phyloP scores from a whole-genome alignment of 768 basidiomycete species.

The Suillus occidentalis region DNA sequence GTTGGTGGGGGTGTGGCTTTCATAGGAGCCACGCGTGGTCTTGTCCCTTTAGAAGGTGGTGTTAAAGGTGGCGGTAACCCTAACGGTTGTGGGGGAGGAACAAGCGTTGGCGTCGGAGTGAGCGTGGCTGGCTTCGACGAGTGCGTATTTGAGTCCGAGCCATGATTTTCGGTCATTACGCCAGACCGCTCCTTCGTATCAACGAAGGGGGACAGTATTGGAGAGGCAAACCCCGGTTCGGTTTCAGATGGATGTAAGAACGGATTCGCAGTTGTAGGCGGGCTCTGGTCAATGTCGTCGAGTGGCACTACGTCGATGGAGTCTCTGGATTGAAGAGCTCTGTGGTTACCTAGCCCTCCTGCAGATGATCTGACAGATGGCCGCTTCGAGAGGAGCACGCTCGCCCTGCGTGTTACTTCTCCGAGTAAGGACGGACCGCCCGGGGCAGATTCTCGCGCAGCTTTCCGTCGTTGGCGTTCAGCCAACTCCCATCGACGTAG shows the following conservation, averaged over 20 bases:
- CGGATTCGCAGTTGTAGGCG: slow-evolving; percentile 48
- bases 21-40: slow-evolving; percentile 36
- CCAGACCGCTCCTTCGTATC: slow-evolving; percentile 32
- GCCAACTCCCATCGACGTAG: slow-evolving; percentile 76
- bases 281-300: slow-evolving; percentile 45
- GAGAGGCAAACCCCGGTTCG: not conserved
- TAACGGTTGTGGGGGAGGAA: slow-evolving; percentile 56
- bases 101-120: slow-evolving; percentile 22
- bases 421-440: slow-evolving; percentile 47
- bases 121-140: slow-evolving; percentile 20
- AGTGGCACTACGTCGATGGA: slow-evolving; percentile 56
- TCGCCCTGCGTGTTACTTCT: slow-evolving; percentile 59
- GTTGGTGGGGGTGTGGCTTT: slow-evolving; percentile 35
- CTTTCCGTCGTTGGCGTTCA: slow-evolving; percentile 74
- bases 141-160: not conserved
- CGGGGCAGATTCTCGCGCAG: slow-evolving; percentile 56
- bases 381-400: slow-evolving; percentile 52
- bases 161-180: slow-evolving; percentile 16
- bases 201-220: slow-evolving; percentile 34
- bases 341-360: slow-evolving; percentile 39
- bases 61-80: slow-evolving; percentile 61
- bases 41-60: slow-evolving; percentile 46
- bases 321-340: slow-evolving; percentile 51
- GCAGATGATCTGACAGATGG: slow-evolving; percentile 33
- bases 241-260: slow-evolving; percentile 35